Conservation (phyloP, 2,329 filamentous ascomycete species). For the Phaeosphaeria sp. region DNA sequence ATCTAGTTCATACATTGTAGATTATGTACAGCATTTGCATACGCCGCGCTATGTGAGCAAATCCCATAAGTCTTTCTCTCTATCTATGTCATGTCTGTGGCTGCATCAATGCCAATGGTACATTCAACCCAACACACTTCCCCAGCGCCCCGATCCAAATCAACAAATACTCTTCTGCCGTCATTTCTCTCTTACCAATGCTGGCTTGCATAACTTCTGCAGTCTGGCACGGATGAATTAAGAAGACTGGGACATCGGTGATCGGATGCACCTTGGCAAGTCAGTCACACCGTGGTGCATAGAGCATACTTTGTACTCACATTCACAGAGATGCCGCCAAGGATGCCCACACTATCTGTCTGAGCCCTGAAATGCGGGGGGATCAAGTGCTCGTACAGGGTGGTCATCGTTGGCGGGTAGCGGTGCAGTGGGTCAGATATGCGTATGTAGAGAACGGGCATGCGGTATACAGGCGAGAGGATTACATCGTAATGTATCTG, state of each 20-base stretch:
- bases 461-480: slow-evolving; percentile 52
- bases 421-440: slow-evolving; percentile 36
- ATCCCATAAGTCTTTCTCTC: neutral
- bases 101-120: slow-evolving; percentile 69
- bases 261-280: slow-evolving; percentile 76
- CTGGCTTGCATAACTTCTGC: slow-evolving; percentile 75
- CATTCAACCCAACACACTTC: slow-evolving; percentile 76
- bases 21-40: slow-evolving; percentile 23
- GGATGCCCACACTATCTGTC: slow-evolving; percentile 43
- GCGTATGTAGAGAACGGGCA: slow-evolving; percentile 54
- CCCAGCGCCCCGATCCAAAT: slow-evolving; percentile 91
- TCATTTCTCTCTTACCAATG: slow-evolving; percentile 43
- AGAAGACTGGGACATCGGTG: slow-evolving; percentile 79
- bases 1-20: slow-evolving; percentile 19
- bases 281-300: neutral
- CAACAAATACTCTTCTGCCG: slow-evolving; percentile 74
- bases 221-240: slow-evolving; percentile 91
- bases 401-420: slow-evolving; percentile 39
- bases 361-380: slow-evolving; percentile 39
- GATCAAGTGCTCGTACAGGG: slow-evolving; percentile 47
- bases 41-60: neutral
- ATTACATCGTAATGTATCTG: slow-evolving; percentile 50
- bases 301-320: slow-evolving; percentile 25
- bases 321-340: slow-evolving; percentile 48
- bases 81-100: neutral